Evolutionary conservation across 768 basidiomycete species (phyloP), one percentile per base, ranked within the genome.

Genomic region (Pleurotus citrinopileatus): DNA sequence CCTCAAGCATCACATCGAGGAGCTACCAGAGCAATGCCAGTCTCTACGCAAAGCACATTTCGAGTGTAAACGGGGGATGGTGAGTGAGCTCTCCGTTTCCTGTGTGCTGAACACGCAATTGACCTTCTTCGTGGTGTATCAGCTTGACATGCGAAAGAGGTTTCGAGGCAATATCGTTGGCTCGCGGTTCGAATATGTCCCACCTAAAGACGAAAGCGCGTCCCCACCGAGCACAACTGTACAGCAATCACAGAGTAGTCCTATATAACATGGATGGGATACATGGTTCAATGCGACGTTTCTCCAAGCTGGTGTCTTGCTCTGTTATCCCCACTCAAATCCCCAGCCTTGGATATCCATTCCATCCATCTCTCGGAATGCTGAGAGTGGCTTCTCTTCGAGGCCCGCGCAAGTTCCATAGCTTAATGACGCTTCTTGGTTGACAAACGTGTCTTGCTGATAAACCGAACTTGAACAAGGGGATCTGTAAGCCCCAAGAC

Each of bases 1-100:
- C 69, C 77, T 96, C 44, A 83, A 79, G 61, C 65, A 89, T 23
- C 89, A 94, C 68, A 72, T 69, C 20, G 73, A 85, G 52, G 87
- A 92, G 58, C 77, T 96, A 22, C 92, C 94, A 2, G 84, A 89
- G 60, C 78, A 87, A 61, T 96, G 94, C 66, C 82, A 83, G 65
- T 79, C 83, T 23, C 71, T 96, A 52, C 78, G 94, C 48, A 84
- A 83, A 67, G 90, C 91, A 9, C 85, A 89, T 0, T 94, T 89
- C 60, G 91, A 95, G 59, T 96, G 94, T 73, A 96, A 96, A 69
- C 79, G 91, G 55, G 90, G 87, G 38, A 89, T 92, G 89, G 91
- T 92, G 55, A 55, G 83, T 74, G 15, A 22, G 10, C 55, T 46
- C 45, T 12, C 7, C 37, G 2, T 27, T 19, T 42, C 20, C 32